Base-by-base conservation (phyloP, 108 stramenopile species). In the Cyclotella cryptica region DNA sequence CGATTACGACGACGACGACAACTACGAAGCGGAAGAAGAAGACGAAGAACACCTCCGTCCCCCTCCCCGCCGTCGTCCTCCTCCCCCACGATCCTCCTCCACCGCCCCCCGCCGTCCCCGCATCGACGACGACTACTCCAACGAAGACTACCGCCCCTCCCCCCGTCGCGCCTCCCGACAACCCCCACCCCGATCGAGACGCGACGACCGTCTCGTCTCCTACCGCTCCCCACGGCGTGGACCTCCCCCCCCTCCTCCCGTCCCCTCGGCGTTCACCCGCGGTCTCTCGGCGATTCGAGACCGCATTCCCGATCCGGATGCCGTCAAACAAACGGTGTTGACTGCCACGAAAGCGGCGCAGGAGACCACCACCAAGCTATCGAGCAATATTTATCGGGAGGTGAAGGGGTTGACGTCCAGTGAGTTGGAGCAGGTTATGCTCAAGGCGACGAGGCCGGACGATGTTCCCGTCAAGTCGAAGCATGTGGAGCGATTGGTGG, bases 341-440 rank as follows among this genome's bases (percentile, higher is more conserved):
- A 54, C 75, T 15, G 87, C 91, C 30, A 61, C 92, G 10, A 81
- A 58, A 59, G 83, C 85, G 6, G 90, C 92, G 1, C 61, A 88
- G 57, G 83, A 90, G 62, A 84, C 86, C 5, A 92, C 94, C 19
- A 87, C 90, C 27, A 66, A 78, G 17, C 74, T 95, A 17, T 88
- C 89, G 15, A 71, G 87, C 47, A 92, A 88, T 69, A 51, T 95
- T 14, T 95, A 92, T 60, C 88, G 94, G 52, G 95, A 96, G 70
- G 86, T 96, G 64, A 96, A 94, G 79, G 95, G 93, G 10, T 69
- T 94, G 22, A 96, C 92, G 12, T 88, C 86, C 44, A 89, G 88
- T 3, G 95, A 96, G 69, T 84, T 96, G 15, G 95, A 96, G 69
- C 95, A 96, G 81, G 95, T 93, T 66, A 91, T 96, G 91, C 86